Base-by-base conservation (phyloP, 1,139 yeast species). In the Taiozyma sp. region DNA sequence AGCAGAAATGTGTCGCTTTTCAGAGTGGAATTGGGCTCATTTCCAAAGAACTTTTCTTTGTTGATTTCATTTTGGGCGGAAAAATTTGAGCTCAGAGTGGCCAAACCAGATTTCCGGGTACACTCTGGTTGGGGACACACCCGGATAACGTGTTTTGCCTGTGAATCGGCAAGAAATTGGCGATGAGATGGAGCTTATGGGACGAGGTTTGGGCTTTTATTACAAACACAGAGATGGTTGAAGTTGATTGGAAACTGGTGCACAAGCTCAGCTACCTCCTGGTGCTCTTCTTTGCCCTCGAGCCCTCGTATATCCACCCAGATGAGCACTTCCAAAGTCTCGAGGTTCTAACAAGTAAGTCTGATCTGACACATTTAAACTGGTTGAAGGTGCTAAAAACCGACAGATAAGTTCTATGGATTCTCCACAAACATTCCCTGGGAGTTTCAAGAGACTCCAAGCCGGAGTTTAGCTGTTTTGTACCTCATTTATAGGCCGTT, bases 301-400 rank as follows among this genome's bases (percentile, higher is more conserved):
- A 87, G 47, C 78, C 87, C 43, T 89, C 97, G 1, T 95, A 95
- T 65, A 84, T 95, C 47, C 99, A 95, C 61, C 99, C 99, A 0
- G 99, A 95, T 72, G 99, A 95, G 70, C 97, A 92, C 66, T 89
- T 90, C 66, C 99, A 95, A 67, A 81, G 86, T 24, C 78, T 95
- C 36, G 96, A 91, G 64, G 84, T 88, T 0, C 65, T 93, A 22
- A 75, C 85, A 6, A 68, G 71, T 58, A 66, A 62, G 64, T 53
- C 41, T 28, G n/a, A 30, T 36, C 16, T 19, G 22, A 36, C 39
- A 36, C 12, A 16, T 36, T 38, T 16, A 38, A 4, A 38, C 14
- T 19, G 24, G 24, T 1, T 9, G 8, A 36, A 3, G 41, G n/a
- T 47, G 16, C 24, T 16, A n/a, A 22, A 16, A 14, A 34, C 40